These are phyloP conservation scores for Bruguiera hainesii DNA, from an alignment of 441 rosid genomes.

Conservation along the genomic window DNA sequence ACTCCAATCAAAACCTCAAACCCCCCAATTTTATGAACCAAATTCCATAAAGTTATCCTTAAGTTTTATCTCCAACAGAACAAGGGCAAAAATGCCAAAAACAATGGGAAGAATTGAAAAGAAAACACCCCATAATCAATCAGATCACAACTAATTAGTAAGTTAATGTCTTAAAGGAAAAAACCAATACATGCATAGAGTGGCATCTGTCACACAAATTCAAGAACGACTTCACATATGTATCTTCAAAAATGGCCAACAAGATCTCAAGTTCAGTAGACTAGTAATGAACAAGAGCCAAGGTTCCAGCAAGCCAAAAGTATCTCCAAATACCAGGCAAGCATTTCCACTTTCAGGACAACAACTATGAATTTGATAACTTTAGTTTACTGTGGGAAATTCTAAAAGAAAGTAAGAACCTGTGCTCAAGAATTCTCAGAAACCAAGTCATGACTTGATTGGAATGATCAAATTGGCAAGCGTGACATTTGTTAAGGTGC, in stretches of 20 bases:
- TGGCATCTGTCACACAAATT: not conserved
- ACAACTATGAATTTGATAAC: too few species aligned
- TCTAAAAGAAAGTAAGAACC: too few species aligned
- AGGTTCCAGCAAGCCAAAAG: not conserved
- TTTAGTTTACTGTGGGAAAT: too few species aligned
- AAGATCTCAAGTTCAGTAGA: not conserved
- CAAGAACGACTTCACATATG: slow-evolving; percentile 6
- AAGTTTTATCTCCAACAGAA: not conserved
- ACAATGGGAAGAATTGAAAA: not conserved
- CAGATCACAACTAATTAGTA: too few species aligned
- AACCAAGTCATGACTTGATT: too few species aligned
- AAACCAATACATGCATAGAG: not conserved
- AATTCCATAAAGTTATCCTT: not conserved
- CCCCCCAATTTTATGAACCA: not conserved
- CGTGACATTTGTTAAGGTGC: too few species aligned
- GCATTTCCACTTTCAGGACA: too few species aligned
- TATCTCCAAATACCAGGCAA: not conserved
- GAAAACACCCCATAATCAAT: not conserved
- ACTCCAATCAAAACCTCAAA: not conserved
- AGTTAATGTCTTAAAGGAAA: not conserved
- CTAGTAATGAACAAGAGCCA: not conserved
- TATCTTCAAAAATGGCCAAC: slow-evolving; percentile 2
- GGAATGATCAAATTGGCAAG: too few species aligned
- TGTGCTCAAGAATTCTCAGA: too few species aligned
- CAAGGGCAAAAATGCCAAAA: not conserved